These are phyloP conservation scores for Scedosporium boydii DNA, from an alignment of 2,329 filamentous ascomycete species.

Conservation along the genomic window DNA sequence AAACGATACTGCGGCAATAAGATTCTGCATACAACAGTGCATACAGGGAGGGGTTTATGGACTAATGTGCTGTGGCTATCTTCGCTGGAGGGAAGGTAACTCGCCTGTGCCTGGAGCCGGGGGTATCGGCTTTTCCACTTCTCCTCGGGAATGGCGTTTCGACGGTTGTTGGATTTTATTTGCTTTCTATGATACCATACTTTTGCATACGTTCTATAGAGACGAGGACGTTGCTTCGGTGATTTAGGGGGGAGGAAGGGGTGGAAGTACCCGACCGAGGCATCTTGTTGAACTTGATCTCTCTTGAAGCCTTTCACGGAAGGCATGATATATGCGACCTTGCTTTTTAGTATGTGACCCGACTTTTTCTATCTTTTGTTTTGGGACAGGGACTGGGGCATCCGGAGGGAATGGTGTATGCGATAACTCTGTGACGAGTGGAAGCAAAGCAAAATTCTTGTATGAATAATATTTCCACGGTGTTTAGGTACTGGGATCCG, in stretches of 20 bases:
- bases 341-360: not conserved
- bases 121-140: not conserved
- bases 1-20: too few species aligned
- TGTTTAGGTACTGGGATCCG: too few species aligned
- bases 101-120: not conserved
- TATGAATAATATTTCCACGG: not conserved
- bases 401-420: not conserved
- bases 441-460: not conserved
- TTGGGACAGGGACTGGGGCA: not conserved
- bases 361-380: not conserved
- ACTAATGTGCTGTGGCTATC: not conserved
- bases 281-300: not conserved
- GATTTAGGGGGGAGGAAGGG: not conserved
- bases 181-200: not conserved
- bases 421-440: too few species aligned
- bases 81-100: not conserved
- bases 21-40: too few species aligned
- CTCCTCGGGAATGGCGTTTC: not conserved
- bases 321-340: not conserved
- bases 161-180: not conserved
- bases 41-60: too few species aligned
- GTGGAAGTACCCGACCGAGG: too few species aligned
- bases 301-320: not conserved
- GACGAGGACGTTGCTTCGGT: not conserved
- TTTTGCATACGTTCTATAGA: not conserved